Evolutionary conservation across 75 land plant genomes (phyloP).

Genomic region (Pinus albicaulis): DNA sequence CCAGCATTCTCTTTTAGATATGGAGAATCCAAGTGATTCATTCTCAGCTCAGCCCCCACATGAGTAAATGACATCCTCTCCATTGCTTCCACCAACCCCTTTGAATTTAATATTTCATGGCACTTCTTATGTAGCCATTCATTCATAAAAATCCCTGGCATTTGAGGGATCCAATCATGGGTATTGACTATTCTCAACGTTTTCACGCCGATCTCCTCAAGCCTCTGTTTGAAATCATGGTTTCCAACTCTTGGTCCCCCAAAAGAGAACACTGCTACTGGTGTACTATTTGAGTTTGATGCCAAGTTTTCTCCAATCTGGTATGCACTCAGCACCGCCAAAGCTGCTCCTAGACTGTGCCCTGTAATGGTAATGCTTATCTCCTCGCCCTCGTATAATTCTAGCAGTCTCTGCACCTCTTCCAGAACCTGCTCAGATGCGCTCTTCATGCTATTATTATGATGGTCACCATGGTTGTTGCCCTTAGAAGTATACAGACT

Average conservation of each 20-base stretch:
- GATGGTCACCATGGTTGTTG: too few species aligned
- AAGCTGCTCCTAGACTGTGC: constrained; percentile 67
- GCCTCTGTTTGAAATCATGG: constrained; percentile 1
- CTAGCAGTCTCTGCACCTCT: constrained; percentile 32
- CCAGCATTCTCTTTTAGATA: constrained; percentile 6
- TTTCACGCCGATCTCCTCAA: neutral
- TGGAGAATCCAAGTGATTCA: constrained; percentile 10
- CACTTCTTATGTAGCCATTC: neutral
- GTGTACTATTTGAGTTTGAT: neutral
- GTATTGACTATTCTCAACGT: neutral
- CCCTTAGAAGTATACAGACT: constrained; percentile 31
- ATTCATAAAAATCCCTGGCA: neutral
- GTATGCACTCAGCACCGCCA: constrained; percentile 11
- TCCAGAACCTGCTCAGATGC: constrained; percentile 24
- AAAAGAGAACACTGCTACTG: neutral
- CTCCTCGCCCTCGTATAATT: constrained; percentile 24
- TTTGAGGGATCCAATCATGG: neutral
- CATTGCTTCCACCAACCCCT: neutral
- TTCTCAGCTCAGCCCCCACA: constrained; percentile 8
- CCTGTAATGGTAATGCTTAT: constrained; percentile 68
- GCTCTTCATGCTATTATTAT: constrained; percentile 14
- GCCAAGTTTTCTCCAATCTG: constrained; percentile 9
- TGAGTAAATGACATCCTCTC: constrained; percentile 5
- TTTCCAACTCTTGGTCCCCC: constrained; percentile 1
- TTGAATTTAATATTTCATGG: neutral